Percentiles rank a stretch among this genome's conserved stretches.
Conservation (phyloP, 306 rosid genomes). For the Lotus japonicus region DNA sequence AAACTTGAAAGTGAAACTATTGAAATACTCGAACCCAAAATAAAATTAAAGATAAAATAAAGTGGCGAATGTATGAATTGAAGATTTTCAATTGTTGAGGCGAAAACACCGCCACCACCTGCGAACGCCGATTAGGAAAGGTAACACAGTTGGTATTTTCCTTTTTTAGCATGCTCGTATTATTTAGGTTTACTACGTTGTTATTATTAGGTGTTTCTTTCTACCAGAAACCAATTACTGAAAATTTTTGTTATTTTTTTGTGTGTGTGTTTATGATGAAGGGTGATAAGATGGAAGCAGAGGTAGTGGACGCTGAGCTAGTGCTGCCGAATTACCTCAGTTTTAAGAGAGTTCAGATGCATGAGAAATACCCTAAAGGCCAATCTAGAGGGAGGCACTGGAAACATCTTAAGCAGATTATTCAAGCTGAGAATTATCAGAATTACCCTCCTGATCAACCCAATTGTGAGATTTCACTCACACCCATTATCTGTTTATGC, state of each 20-base stretch:
- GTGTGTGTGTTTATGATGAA: neutral
- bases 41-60: no score
- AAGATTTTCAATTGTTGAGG: neutral
- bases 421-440: constrained; percentile 81
- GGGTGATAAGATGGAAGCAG: constrained; percentile 54
- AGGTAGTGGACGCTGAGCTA: constrained; percentile 69
- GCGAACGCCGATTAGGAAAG: neutral
- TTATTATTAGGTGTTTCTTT: neutral
- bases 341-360: constrained; percentile 78
- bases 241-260: neutral
- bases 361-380: constrained; percentile 91
- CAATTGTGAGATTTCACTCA: constrained; percentile 60
- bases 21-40: no score
- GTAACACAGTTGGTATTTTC: neutral
- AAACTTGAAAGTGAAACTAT: no score
- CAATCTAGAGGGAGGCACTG: constrained; percentile 88
- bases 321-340: constrained; percentile 72
- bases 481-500: neutral
- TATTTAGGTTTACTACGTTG: no score
- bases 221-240: neutral
- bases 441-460: constrained; percentile 72
- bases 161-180: no score
- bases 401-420: constrained; percentile 96
- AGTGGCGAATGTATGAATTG: no score
- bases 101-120: neutral